Evolutionary conservation across 2,329 filamentous ascomycete genomes (phyloP).

Genomic region (Stagonosporopsis tanaceti): DNA sequence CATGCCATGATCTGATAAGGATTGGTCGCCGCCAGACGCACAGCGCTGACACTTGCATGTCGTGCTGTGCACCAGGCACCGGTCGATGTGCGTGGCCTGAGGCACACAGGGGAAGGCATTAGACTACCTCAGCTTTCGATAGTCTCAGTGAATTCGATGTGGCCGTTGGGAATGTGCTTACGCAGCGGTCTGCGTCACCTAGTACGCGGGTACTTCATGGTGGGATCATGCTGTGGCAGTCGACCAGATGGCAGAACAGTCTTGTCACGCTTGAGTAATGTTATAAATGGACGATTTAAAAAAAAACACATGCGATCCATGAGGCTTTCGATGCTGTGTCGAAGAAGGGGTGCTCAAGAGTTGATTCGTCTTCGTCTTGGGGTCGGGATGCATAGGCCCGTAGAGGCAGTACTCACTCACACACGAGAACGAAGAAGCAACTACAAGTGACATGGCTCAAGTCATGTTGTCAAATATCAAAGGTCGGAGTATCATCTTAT

Average conservation of each 20-base stretch:
- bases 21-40: neutral
- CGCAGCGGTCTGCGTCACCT: conserved; percentile 1
- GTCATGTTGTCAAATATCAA: neutral
- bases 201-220: neutral
- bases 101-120: neutral
- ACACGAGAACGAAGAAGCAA: neutral
- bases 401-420: too few species aligned
- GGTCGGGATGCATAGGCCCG: neutral
- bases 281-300: too few species aligned
- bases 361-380: neutral
- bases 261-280: neutral
- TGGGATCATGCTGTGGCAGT: neutral
- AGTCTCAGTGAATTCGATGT: neutral
- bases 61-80: neutral
- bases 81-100: neutral
- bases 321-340: too few species aligned
- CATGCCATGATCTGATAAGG: neutral
- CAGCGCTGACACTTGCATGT: neutral
- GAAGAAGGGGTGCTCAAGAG: too few species aligned
- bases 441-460: neutral
- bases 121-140: neutral
- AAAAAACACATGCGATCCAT: too few species aligned
- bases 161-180: neutral
- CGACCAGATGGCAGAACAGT: neutral
- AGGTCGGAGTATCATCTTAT: neutral